Evolutionary conservation across 2,329 filamentous ascomycete species (phyloP).

Genomic region (Xylaria polymorpha): DNA sequence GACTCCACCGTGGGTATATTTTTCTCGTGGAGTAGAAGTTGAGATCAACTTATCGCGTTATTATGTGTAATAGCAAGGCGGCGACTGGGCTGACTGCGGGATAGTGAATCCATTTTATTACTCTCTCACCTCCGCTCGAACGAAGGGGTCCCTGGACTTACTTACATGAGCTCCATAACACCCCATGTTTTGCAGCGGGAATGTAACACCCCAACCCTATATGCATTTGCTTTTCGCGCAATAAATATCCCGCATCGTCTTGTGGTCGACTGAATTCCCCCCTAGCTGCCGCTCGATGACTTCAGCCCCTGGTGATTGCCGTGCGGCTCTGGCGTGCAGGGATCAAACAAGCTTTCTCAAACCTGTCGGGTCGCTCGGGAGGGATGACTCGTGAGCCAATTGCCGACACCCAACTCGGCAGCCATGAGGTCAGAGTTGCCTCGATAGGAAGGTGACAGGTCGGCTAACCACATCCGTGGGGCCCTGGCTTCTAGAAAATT

Average conservation of each 20-base stretch:
- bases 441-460: conserved; percentile 18
- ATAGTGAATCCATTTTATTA: conserved; percentile 13
- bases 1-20: conserved; percentile 27
- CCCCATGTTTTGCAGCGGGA: conserved; percentile 3
- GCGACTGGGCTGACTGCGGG: conserved; percentile 5
- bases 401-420: conserved; percentile 28
- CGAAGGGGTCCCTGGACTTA: conserved; percentile 5
- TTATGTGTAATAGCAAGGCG: conserved; percentile 33
- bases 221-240: background rate
- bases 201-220: conserved; percentile 11
- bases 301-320: conserved; percentile 19
- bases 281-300: background rate
- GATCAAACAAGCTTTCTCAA: conserved; percentile 35
- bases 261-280: background rate
- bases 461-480: conserved; percentile 18
- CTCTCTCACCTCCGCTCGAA: conserved; percentile 2
- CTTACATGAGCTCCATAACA: conserved; percentile 21
- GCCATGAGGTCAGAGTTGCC: conserved; percentile 30
- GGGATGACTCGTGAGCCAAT: conserved; percentile 24
- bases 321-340: conserved; percentile 35
- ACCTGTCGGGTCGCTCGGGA: conserved; percentile 23
- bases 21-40: conserved; percentile 27
- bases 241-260: conserved; percentile 8
- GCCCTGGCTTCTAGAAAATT: conserved; percentile 28
- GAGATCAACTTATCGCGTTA: conserved; percentile 32